Conservation (phyloP, 108 stramenopile species). For the Cafeteria roenbergensis region DNA sequence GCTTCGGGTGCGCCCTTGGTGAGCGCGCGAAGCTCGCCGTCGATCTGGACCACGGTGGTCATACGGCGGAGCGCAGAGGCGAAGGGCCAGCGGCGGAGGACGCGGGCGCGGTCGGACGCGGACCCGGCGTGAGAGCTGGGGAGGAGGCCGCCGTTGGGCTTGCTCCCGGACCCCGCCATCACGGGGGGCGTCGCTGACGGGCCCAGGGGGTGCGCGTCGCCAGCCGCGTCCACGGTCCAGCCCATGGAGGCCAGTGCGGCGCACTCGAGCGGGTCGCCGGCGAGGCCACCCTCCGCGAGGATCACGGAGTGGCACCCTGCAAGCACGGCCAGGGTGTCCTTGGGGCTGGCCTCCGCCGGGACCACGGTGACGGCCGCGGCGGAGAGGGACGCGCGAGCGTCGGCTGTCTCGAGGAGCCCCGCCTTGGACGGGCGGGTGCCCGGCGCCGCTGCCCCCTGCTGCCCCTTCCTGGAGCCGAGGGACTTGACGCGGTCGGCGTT, state of each 20-base stretch:
- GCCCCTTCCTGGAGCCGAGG: no score
- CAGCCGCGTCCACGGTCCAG: conserved; percentile 33
- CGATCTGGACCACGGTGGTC: neutral
- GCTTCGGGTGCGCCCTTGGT: conserved; percentile 89
- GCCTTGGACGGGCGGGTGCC: no score
- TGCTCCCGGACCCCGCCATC: no score
- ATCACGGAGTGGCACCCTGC: conserved; percentile 79
- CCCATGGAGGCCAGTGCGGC: conserved; percentile 65
- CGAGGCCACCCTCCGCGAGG: conserved; percentile 33
- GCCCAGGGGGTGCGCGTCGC: no score
- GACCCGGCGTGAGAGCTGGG: no score
- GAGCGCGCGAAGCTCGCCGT: conserved; percentile 16
- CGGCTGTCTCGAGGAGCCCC: no score
- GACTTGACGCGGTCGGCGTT: no score
- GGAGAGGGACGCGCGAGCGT: no score
- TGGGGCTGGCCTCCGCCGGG: conserved; percentile 20
- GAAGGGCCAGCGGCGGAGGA: conserved; percentile 1
- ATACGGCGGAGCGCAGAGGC: neutral
- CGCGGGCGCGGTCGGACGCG: no score
- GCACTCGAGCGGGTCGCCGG: conserved; percentile 83
- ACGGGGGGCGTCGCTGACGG: no score
- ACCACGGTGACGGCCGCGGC: neutral
- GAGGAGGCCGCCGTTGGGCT: no score
- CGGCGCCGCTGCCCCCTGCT: no score
- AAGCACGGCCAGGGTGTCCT: conserved; percentile 56